Evolutionary conservation across 371 early-diverging fungal genomes (phyloP), one percentile per base, ranked within the genome.

Genomic region (Rhizopus stolonifer): DNA sequence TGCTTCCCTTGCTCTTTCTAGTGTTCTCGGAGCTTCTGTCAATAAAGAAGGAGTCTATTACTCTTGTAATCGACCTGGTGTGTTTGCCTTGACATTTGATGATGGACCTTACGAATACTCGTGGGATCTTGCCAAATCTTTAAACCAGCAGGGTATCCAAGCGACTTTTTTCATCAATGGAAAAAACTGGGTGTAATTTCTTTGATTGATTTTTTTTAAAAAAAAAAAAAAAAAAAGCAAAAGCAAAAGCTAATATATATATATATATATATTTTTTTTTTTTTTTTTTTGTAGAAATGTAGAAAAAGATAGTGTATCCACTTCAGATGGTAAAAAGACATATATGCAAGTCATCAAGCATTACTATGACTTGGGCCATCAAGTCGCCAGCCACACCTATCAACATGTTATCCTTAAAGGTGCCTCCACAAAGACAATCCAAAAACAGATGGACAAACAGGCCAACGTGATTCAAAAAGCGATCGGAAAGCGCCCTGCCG

Each of bases 111-210:
- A 39, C 22, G 25, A 54, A 39, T 58, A 57, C 32, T 54, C 61
- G 4, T 58, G 52, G 38, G 51, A 51, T 21, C 44, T 66, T 19
- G 57, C 62, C 10, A 52, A 58, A 10, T 17, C 13, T 3, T 46
- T 66, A 14, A 19, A 58, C 5, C 36, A 56, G 2, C 31, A 61
- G 43, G 58, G 58, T 13, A 33, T 66, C 25, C 38, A 40, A 29
- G 86, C 78, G 4, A 89, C 87, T 3, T 87, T 86, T 62, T 89
- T 85, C 56, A 56, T 84, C 40, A 80, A 83, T 54, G 87, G 87
- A 7, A 44, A 61, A 2, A 66, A 66, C 18, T 47, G 49, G 38
- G 58, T 61, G 66, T 65, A 58, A 51, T 58, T 56, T 17, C 2
- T 4, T 7, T 29, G 31, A 29, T n/a, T n/a, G n/a, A n/a, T n/a